Conservation (phyloP, 1,284 basidiomycete genomes). For the Volvariella surrecta region DNA sequence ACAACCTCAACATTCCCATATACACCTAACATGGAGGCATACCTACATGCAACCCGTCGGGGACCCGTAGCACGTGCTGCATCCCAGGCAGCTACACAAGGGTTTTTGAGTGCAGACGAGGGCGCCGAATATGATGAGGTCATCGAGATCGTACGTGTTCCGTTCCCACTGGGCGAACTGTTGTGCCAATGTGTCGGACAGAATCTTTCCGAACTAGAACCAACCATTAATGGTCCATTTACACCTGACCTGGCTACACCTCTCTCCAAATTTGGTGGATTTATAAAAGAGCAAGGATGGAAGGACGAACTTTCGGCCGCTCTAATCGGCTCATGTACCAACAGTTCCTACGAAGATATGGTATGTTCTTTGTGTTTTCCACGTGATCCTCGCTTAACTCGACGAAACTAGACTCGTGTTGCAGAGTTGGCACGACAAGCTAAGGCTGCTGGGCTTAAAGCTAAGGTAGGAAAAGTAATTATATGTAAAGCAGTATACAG, state of each 20-base stretch:
- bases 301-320: constrained; percentile 88
- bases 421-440: constrained; percentile 91
- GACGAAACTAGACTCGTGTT: constrained; percentile 59
- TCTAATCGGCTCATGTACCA: constrained; percentile 96
- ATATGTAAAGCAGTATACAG: constrained; percentile 2
- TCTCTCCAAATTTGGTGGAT: constrained; percentile 81
- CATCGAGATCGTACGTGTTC: constrained; percentile 75
- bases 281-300: constrained; percentile 83
- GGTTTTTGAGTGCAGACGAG: constrained; percentile 80
- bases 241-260: constrained; percentile 97
- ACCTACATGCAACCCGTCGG: constrained; percentile 87
- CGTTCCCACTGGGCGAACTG: neutral
- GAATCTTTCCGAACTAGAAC: constrained; percentile 90
- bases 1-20: constrained; percentile 99
- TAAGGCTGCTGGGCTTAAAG: constrained; percentile 70
- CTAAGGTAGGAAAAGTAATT: constrained; percentile 42
- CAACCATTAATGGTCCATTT: constrained; percentile 95
- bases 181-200: constrained; percentile 19
- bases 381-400: neutral
- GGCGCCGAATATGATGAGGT: constrained; percentile 95
- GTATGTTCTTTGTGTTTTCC: constrained; percentile 25
- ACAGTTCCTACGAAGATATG: constrained; percentile 96
- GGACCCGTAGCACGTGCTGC: constrained; percentile 85
- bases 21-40: constrained; percentile 82
- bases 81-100: constrained; percentile 71